Percentiles rank a stretch among this genome's conserved stretches.
Conservation (phyloP, 1,139 yeast species). For the Yamadazyma conglobata region DNA sequence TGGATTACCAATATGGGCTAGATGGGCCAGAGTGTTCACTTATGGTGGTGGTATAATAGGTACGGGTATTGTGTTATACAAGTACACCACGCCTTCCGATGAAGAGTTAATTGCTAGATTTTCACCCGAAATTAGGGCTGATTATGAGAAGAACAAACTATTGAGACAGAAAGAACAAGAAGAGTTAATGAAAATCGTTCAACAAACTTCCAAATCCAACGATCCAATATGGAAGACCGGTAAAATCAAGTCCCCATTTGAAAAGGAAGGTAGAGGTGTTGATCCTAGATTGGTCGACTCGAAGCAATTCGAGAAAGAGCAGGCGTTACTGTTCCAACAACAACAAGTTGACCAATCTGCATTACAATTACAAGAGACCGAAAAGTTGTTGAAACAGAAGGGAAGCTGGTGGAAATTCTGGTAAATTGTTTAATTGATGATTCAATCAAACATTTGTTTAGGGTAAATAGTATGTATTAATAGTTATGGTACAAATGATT, state of each 20-base stretch:
- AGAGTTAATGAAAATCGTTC: slow-evolving; percentile 62
- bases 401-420: slow-evolving; percentile 30
- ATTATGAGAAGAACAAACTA: slow-evolving; percentile 65
- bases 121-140: slow-evolving; percentile 79
- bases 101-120: slow-evolving; percentile 69
- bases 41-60: slow-evolving; percentile 64
- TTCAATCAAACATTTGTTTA: no score
- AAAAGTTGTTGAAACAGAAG: slow-evolving; percentile 27
- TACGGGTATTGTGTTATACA: slow-evolving; percentile 62
- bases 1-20: slow-evolving; percentile 3
- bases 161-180: slow-evolving; percentile 64
- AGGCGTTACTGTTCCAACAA: slow-evolving; percentile 41
- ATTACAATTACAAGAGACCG: slow-evolving; percentile 30
- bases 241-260: slow-evolving; percentile 63
- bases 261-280: slow-evolving; percentile 30
- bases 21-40: slow-evolving; percentile 22
- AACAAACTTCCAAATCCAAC: slow-evolving; percentile 56
- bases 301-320: slow-evolving; percentile 41
- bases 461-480: no score
- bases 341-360: slow-evolving; percentile 37
- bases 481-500: neutral
- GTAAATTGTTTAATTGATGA: no score
- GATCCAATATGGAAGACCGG: slow-evolving; percentile 86
- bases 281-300: slow-evolving; percentile 43
- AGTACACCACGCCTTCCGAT: slow-evolving; percentile 78